Evolutionary conservation across 805 yeast genomes (phyloP).

Genomic region (Ogataea kodamae): DNA sequence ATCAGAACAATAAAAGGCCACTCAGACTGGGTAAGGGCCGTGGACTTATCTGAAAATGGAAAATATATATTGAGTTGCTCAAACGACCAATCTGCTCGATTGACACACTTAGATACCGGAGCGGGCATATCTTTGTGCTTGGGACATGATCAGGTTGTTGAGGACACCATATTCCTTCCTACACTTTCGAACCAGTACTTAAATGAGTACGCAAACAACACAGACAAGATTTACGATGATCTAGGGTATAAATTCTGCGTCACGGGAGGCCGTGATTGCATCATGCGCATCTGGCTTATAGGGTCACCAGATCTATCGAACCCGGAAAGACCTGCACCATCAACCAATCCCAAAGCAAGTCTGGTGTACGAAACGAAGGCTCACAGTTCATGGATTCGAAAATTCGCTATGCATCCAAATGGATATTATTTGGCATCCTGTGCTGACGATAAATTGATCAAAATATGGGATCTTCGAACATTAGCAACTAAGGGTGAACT

Average conservation of each 20-base stretch:
- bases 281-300: constrained; percentile 72
- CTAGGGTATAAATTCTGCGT: constrained; percentile 71
- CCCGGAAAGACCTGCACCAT: constrained; percentile 38
- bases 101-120: constrained; percentile 63
- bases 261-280: constrained; percentile 77
- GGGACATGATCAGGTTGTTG: constrained; percentile 85
- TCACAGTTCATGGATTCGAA: constrained; percentile 85
- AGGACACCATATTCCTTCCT: constrained; percentile 68
- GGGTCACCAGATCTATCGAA: constrained; percentile 61
- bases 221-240: constrained; percentile 27
- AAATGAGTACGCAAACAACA: constrained; percentile 38
- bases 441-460: constrained; percentile 74
- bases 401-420: constrained; percentile 67
- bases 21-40: constrained; percentile 80
- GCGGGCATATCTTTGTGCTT: constrained; percentile 62
- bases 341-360: constrained; percentile 58
- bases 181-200: constrained; percentile 42
- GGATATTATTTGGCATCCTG: constrained; percentile 68
- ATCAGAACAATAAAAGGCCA: constrained; percentile 69
- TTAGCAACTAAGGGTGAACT: constrained; percentile 26
- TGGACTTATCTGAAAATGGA: constrained; percentile 48
- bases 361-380: constrained; percentile 58
- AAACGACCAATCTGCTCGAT: constrained; percentile 69
- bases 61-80: constrained; percentile 70
- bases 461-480: constrained; percentile 68